These are phyloP conservation scores for Rhizophora apiculata DNA, from an alignment of 345 rosid species.

Conservation along the genomic window DNA sequence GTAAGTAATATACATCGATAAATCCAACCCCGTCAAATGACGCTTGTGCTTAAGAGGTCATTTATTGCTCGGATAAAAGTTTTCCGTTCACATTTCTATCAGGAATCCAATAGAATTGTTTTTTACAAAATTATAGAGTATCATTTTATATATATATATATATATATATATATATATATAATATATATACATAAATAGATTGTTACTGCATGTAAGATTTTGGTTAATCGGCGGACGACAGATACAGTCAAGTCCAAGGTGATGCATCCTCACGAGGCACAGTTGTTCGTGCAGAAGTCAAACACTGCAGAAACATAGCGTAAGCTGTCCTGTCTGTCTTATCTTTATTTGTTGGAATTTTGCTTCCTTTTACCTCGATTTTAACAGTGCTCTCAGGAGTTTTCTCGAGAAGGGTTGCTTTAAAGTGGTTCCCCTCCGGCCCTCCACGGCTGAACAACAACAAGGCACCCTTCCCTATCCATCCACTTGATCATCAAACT, in stretches of 20 bases:
- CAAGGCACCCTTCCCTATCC: slow-evolving; percentile 9
- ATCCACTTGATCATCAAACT: not conserved
- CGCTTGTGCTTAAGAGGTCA: too few species aligned
- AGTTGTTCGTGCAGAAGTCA: slow-evolving; percentile 4
- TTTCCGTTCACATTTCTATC: too few species aligned
- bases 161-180: too few species aligned
- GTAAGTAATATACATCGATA: too few species aligned
- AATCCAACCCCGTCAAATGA: too few species aligned
- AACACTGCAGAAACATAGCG: not conserved
- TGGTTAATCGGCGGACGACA: too few species aligned
- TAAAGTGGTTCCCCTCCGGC: slow-evolving; percentile 1
- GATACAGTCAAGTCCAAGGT: not conserved
- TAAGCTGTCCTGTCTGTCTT: not conserved
- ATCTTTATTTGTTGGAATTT: not conserved
- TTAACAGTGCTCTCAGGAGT: slow-evolving; percentile 9
- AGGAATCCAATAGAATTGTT: too few species aligned
- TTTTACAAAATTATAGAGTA: too few species aligned
- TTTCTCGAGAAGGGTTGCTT: not conserved
- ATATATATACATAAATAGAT: too few species aligned
- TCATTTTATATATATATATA: too few species aligned
- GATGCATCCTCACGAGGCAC: slow-evolving; percentile 5
- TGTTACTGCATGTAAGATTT: too few species aligned
- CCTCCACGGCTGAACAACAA: slow-evolving; percentile 23
- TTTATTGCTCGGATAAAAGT: too few species aligned
- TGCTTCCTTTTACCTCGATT: not conserved